Conservation (phyloP, 2,329 filamentous ascomycete species). For the Emericellopsis cladophorae region DNA sequence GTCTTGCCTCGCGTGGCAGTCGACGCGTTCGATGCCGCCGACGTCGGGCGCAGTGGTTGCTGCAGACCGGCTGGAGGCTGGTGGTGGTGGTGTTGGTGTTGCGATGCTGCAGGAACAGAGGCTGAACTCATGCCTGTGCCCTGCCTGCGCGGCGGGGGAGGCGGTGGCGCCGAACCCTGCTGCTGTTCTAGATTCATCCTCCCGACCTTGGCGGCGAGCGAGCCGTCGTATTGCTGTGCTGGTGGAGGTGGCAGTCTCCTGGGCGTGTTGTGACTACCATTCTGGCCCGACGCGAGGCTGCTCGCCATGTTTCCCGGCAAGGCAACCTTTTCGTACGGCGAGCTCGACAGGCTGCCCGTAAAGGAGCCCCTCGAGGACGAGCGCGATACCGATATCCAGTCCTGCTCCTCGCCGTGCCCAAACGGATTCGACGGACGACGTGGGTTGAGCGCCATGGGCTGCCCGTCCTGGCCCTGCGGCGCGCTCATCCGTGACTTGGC, state of each 20-base stretch:
- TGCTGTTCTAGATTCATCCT: conserved; percentile 4
- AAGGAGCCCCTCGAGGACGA: conserved; percentile 39
- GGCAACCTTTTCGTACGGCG: conserved; percentile 45
- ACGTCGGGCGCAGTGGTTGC: conserved; percentile 16
- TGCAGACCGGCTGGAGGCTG: conserved; percentile 5
- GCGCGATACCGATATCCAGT: conserved; percentile 64
- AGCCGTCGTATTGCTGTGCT: conserved; percentile 1
- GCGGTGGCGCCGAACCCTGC: conserved; percentile 8
- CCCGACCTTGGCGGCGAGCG: conserved; percentile 1
- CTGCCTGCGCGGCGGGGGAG: conserved; percentile 32
- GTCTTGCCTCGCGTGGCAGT: conserved; percentile 20
- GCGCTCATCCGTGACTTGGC: conserved; percentile 61
- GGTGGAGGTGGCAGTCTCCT: conserved; percentile 34
- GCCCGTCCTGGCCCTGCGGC: conserved; percentile 36
- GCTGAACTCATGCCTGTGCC: conserved; percentile 14
- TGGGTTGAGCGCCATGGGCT: conserved; percentile 56
- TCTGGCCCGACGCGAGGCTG: conserved; percentile 20
- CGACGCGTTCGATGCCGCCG: conserved; percentile 19
- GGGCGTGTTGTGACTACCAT: conserved; percentile 10
- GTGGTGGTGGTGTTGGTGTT: no score
- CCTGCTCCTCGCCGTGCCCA: conserved; percentile 56
- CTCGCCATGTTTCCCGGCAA: conserved; percentile 31
- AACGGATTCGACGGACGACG: conserved; percentile 75
- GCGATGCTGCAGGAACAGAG: not conserved
- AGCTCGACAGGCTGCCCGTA: conserved; percentile 41